Evolutionary conservation across 176 grass and related monocot genomes (phyloP).

Genomic region (Leersia perrieri): DNA sequence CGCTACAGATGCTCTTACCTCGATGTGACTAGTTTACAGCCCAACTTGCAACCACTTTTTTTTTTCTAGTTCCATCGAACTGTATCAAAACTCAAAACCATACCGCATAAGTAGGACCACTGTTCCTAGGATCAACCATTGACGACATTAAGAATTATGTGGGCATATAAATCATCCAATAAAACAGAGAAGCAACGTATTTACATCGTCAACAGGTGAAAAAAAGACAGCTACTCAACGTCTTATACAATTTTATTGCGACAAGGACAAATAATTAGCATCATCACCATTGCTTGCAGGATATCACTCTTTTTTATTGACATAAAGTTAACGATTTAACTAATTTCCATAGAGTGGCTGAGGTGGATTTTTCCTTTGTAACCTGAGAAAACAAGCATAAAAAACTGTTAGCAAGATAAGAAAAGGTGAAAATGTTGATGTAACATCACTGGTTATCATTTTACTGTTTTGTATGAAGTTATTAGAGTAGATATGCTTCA

Average conservation of each 20-base stretch:
- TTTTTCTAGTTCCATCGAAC: neutral
- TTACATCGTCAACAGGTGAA: constrained; percentile 6
- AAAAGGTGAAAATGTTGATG: neutral
- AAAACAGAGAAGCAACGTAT: neutral
- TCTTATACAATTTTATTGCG: neutral
- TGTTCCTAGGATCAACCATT: neutral
- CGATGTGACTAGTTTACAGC: neutral
- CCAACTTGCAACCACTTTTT: neutral
- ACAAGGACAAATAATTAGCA: neutral
- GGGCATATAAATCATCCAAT: neutral
- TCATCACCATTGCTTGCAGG: neutral
- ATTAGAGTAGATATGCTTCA: neutral
- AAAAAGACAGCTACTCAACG: neutral
- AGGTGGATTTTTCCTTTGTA: constrained; percentile 57
- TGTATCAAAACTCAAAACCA: neutral
- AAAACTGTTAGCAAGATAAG: neutral
- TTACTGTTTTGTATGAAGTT: neutral
- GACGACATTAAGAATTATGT: neutral
- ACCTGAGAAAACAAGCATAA: constrained; percentile 49
- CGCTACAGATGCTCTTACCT: too few species aligned
- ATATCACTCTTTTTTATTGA: neutral
- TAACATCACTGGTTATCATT: neutral
- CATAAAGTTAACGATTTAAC: neutral
- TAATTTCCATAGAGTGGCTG: constrained; percentile 66
- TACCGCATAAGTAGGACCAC: neutral